Base-by-base conservation (phyloP, 2,329 filamentous ascomycete genomes). In the Fusarium sp. region DNA sequence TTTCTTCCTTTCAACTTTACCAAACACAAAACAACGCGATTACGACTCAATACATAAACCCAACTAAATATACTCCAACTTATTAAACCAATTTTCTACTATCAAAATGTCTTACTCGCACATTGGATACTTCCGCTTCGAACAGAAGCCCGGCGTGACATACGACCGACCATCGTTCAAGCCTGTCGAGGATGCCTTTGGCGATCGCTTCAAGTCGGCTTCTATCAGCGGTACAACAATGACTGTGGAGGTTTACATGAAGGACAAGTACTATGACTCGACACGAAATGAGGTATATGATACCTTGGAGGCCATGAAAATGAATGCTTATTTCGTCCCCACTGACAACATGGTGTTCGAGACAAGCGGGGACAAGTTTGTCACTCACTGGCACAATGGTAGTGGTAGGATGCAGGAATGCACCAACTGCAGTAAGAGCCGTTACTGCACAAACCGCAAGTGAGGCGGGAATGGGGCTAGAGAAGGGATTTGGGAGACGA, bases 401-500 rank as follows among this genome's bases (percentile, higher is more conserved):
- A 54, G 50, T 35, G 50, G 50, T 2, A 21, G 15, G 2, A 54
- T 54, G 50, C 23, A 38, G 25, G 10, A 28, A 4, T 54, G 50
- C 10, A 28, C 23, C 4, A 28, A 8, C 13, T 54, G 50, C 6
- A 54, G 23, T 2, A 28, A 54, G 19, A 54, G 23, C 19, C 50
- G 23, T 0, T 28, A 54, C 23, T 54, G 50, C 23, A 18, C 23
- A 0, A 54, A 54, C 33, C 23, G 50, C 9, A 54, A 54, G 19
- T 54, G 9, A 3, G 23, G 0, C 5, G 33, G 3, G 13, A 3
- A n/a, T n/a, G n/a, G n/a, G n/a, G n/a, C n/a, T n/a, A n/a, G n/a
- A n/a, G n/a, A n/a, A n/a, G n/a, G n/a, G n/a, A n/a, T n/a, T n/a
- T n/a, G 33, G 3, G 13, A 3, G 33, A 37, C 12, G 11, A 38